phyloP scores from a whole-genome alignment of 352 stramenopile species.

The Peronospora belbahrii region DNA sequence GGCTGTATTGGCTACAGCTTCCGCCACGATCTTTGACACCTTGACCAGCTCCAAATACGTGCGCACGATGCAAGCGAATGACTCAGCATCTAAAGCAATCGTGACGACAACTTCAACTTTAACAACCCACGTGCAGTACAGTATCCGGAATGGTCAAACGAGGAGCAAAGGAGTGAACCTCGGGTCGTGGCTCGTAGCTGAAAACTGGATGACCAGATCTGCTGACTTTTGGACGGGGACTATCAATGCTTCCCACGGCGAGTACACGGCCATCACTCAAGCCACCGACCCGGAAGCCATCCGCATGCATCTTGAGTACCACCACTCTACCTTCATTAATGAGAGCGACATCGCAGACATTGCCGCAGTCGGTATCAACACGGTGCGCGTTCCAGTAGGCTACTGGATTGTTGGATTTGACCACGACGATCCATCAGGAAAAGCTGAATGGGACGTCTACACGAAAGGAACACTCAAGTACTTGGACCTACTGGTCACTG shows the following conservation, averaged over 20 bases:
- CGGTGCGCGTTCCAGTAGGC: conserved; percentile 67
- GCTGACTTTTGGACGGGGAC: conserved; percentile 49
- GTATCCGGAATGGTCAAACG: conserved; percentile 45
- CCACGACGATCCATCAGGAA: conserved; percentile 36
- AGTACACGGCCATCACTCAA: conserved; percentile 57
- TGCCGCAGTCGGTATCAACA: conserved; percentile 58
- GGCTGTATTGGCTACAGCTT: background rate
- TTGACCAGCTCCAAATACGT: conserved; percentile 4
- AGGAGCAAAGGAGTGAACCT: conserved; percentile 63
- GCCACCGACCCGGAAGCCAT: conserved; percentile 29
- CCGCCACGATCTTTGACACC: conserved; percentile 12
- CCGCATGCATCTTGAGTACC: conserved; percentile 35
- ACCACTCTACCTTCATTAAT: conserved; percentile 62
- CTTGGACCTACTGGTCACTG: conserved; percentile 33
- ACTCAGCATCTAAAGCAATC: background rate
- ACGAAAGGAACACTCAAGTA: conserved; percentile 40
- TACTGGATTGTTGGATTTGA: conserved; percentile 77
- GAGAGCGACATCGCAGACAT: conserved; percentile 61
- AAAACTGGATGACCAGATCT: conserved; percentile 69
- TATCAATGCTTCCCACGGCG: conserved; percentile 29
- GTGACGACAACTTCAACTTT: conserved; percentile 8
- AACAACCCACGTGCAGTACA: conserved; percentile 39
- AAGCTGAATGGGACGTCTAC: conserved; percentile 41
- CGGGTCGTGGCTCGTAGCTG: conserved; percentile 66
- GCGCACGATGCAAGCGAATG: conserved; percentile 5